Percentiles rank a stretch among this genome's conserved stretches.
Conservation (phyloP, 768 basidiomycete species). For the Antrodiella citrinella region DNA sequence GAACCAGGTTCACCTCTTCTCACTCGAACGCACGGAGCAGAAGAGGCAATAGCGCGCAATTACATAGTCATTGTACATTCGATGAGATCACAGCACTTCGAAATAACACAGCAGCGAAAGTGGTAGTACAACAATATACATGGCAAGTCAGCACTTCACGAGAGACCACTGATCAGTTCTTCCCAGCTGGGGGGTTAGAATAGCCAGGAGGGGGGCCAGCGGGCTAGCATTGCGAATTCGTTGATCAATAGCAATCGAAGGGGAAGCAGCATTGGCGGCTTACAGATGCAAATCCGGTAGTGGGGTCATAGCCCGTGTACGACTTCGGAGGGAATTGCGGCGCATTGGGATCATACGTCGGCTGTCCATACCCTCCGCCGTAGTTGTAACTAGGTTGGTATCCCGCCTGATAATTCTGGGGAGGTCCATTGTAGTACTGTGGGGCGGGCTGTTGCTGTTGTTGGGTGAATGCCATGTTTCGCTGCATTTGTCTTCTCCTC, state of each 20-base stretch:
- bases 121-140: conserved; percentile 1
- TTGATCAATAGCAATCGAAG: no score
- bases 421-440: background rate
- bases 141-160: conserved; percentile 1
- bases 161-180: background rate
- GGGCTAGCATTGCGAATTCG: no score
- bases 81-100: background rate
- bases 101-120: background rate
- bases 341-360: background rate
- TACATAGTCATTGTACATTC: background rate
- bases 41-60: background rate
- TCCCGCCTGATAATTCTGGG: conserved; percentile 1
- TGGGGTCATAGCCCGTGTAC: conserved; percentile 7
- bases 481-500: conserved; percentile 7
- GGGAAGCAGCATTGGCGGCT: background rate
- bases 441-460: background rate
- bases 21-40: no score
- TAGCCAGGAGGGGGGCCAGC: conserved; percentile 7
- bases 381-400: background rate
- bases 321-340: conserved; percentile 9
- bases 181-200: conserved; percentile 4
- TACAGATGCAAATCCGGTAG: conserved; percentile 8
- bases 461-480: background rate
- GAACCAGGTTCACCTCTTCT: no score
- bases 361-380: conserved; percentile 1